Base-by-base conservation (phyloP, 1,284 basidiomycete species). In the Heterobasidion occidentale region DNA sequence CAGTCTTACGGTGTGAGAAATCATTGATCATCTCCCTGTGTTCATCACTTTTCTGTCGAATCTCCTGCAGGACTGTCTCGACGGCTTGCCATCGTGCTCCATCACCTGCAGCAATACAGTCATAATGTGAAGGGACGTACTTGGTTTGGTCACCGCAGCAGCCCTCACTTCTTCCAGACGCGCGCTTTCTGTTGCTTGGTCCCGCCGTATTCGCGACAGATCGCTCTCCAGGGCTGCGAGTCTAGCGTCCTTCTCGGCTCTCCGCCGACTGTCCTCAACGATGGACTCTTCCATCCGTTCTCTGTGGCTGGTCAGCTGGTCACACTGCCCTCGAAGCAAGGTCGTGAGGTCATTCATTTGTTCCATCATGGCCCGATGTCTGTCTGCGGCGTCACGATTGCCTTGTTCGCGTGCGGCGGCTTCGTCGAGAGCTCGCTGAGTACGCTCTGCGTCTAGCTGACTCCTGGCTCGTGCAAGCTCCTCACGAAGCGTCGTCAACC, bases 291-390 rank as follows among this genome's bases (percentile, higher is more conserved):
- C 52, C 52, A 55, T 46, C 49, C 53, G 50, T 20, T 57, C 59
- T n/a, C 52, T 42, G 33, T 51, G 46, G 11, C 55, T 46, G 8
- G 51, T 38, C 47, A 55, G 57, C 20, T 56, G 53, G 17, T 56
- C 45, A 33, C 45, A 27, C 36, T 60, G 56, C 27, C 20, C 54
- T 38, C 12, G 2, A 17, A 61, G 52, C 12, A 54, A 9, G 46
- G 38, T 42, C n/a, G 55, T 49, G 51, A 62, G 59, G 9, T 46
- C 50, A 8, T 52, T 50, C 48, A 62, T 36, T 48, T 62, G 61
- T 35, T n/a, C 52, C 56, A 58, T 57, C 36, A 53, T 53, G 9
- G 50, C 52, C 38, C 55, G 58, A 34, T 58, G 58, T 19, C 52
- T 51, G 19, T 51, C 48, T n/a, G 27, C 54, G 14, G 38, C 38